phyloP scores from a whole-genome alignment of 176 grass and related monocot genomes.

The Eragrostis curvula region DNA sequence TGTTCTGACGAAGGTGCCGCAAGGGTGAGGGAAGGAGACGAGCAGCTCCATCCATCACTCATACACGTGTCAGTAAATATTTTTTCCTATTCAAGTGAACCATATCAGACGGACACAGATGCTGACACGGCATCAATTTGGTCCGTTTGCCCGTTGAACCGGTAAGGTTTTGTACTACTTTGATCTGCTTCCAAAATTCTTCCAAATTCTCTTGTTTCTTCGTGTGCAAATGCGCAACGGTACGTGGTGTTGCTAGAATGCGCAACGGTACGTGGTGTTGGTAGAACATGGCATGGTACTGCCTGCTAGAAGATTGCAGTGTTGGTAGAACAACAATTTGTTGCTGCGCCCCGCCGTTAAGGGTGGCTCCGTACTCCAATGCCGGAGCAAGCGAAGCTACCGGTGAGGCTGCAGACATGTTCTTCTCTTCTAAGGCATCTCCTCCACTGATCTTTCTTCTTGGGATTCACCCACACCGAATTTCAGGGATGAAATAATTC shows the following conservation, averaged over 20 bases:
- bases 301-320: background rate
- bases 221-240: background rate
- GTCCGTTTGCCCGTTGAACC: background rate
- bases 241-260: background rate
- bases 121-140: too few relatives aligned
- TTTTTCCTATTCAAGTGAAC: background rate
- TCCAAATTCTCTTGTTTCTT: too few relatives aligned
- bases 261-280: background rate
- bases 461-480: constrained; percentile 21
- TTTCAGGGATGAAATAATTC: background rate
- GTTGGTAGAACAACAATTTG: background rate
- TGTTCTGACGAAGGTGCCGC: constrained; percentile 8
- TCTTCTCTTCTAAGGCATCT: constrained; percentile 41
- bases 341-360: constrained; percentile 14
- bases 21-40: background rate
- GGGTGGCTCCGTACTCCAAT: constrained; percentile 34
- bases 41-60: background rate
- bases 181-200: background rate
- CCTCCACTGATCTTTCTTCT: background rate
- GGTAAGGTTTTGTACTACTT: background rate
- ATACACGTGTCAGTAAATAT: constrained; percentile 13
- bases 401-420: constrained; percentile 24
- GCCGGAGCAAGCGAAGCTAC: background rate
- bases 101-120: background rate
- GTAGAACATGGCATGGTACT: background rate